A percentile compares a stretch with the other conserved stretches of the same genome.
Evolutionary conservation across 768 basidiomycete species (phyloP).

Genomic region (Lactifluus echinatus): DNA sequence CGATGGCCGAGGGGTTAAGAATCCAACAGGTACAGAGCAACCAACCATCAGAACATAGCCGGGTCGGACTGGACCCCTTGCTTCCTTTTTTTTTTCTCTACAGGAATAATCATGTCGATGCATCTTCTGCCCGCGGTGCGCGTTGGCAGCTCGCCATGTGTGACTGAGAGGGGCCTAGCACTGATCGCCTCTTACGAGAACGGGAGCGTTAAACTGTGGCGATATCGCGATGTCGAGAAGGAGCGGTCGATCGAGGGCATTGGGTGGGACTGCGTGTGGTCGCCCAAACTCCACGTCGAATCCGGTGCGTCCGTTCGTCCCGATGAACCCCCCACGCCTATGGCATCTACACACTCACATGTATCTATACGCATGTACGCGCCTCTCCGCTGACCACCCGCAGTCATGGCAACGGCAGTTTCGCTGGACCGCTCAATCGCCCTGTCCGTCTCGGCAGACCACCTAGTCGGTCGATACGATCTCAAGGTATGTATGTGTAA

Average conservation of each 20-base stretch:
- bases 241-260: slow-evolving; percentile 55
- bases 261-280: slow-evolving; percentile 72
- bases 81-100: neutral
- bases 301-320: slow-evolving; percentile 43
- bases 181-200: slow-evolving; percentile 79
- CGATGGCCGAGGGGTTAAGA: slow-evolving; percentile 40
- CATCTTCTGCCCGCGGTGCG: slow-evolving; percentile 44
- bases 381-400: neutral
- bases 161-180: slow-evolving; percentile 34
- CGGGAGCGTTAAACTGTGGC: slow-evolving; percentile 69
- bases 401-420: slow-evolving; percentile 84
- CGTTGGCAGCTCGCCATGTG: neutral
- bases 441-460: slow-evolving; percentile 80
- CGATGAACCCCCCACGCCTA: neutral
- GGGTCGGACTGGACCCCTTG: too few relatives aligned
- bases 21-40: slow-evolving; percentile 58
- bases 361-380: neutral
- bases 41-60: too few relatives aligned
- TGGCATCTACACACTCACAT: neutral
- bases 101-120: slow-evolving; percentile 87
- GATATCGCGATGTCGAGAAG: slow-evolving; percentile 34
- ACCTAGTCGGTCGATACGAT: slow-evolving; percentile 60
- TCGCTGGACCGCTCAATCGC: slow-evolving; percentile 50
- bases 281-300: slow-evolving; percentile 56
- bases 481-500: slow-evolving; percentile 42